Evolutionary conservation across 805 yeast genomes (phyloP), one percentile per base, ranked within the genome.

Genomic region (Sugiyamaella boreocaroliniensis): DNA sequence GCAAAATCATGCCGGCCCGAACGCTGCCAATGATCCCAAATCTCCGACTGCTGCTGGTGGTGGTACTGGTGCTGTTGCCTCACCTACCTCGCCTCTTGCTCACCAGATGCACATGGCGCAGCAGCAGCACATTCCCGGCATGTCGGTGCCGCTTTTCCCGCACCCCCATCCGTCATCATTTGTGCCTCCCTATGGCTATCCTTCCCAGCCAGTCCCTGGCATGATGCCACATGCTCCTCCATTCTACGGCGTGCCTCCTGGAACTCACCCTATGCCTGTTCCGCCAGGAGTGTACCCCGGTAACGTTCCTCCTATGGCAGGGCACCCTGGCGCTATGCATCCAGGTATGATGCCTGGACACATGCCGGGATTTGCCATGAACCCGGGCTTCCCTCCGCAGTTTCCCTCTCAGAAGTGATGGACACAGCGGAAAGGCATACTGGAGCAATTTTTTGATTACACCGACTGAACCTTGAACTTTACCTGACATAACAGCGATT

Each of bases 61-160:
- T 14, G n/a, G n/a, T 10, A 9, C 8, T 2, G n/a, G n/a, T 14
- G 9, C 16, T 11, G 44, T 15, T 18, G 22, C 15, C 4, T 18
- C 22, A 4, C 22, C 22, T 9, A 18, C 15, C 2, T 48, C 51
- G 32, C 51, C 51, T 41, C 29, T 48, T 42, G 37, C 22, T 14
- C 45, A 42, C 15, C 51, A 42, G 15, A 16, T 48, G 19, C n/a
- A 29, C 11, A n/a, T 44, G 26, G 52, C 48, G 4, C 42, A 49
- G 20, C 43, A 29, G 18, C 52, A 41, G 16, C 44, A 10, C 15
- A 26, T 50, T 32, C 52, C 52, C 15, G 52, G 52, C 15, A 43
- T 49, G 48, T 12, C 34, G 2, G 52, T 49, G 8, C 52, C 52
- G 16, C 52, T 43, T 15, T 49, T 43, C 37, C 52, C 52, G 12